Base-by-base conservation (phyloP, 1,284 basidiomycete genomes). In the Fistulina hepatica region DNA sequence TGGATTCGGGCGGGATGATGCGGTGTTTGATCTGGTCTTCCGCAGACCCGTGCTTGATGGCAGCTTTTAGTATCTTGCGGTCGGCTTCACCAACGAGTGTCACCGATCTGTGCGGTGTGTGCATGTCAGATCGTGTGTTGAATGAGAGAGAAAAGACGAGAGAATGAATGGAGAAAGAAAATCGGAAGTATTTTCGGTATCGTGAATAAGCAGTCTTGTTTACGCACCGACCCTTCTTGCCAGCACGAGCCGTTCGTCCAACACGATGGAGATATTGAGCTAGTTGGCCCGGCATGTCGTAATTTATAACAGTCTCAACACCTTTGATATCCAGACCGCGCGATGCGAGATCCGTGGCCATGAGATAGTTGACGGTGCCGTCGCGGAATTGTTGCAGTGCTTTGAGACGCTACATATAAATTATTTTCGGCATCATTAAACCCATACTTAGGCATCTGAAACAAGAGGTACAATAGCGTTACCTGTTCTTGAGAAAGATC, bases 251-350 rank as follows among this genome's bases (percentile, higher is more conserved):
- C 24, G 94, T 98, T 58, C 94, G 76, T 50, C 94, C 94, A 17
- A 97, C 93, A 43, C 94, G 84, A 60, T 98, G 94, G 24, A 97
- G 70, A 61, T 98, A 98, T 52, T 93, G 90, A 9, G 90, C 80
- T 27, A 97, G 69, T 53, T 94, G 88, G 13, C 76, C 75, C 3
- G 94, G 93, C 93, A 97, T 95, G 59, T 97, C 93, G 56, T 92
- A 97, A 60, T 97, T 97, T 56, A 97, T 90, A 41, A 97, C 90
- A 1, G 90, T 93, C 54, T 95, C 86, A n/a, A 97, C 83, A 13
- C 92, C 93, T 52, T 93, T 94, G 64, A 97, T 97, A 63, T 97
- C 93, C 21, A 97, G 69, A 60, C 93, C 93, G 49, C 93, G 81
- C 44, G 90, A 88, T 17, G 94, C 94, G 15, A 98, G 69, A 59